Conservation (phyloP, 495 filamentous ascomycete species). For the Lindgomyces ingoldianus region DNA sequence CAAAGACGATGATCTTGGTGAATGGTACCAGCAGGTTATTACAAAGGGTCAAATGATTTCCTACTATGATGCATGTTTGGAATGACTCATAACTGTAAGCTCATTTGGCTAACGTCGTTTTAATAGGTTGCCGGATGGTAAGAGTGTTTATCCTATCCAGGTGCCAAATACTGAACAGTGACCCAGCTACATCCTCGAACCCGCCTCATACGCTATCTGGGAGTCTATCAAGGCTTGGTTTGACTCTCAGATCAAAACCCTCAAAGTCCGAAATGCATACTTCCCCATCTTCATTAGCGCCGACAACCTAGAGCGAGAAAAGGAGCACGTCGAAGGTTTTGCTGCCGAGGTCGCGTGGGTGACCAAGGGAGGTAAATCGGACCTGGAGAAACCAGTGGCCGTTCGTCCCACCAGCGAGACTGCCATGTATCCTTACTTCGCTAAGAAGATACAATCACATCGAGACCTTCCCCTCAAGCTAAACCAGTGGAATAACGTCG, state of each 20-base stretch:
- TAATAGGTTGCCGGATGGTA: slow-evolving; percentile 26
- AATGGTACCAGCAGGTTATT: slow-evolving; percentile 95
- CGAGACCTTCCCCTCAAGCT: slow-evolving; percentile 88
- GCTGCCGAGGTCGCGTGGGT: slow-evolving; percentile 98
- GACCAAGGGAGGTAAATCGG: slow-evolving; percentile 88
- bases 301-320: slow-evolving; percentile 89
- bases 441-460: slow-evolving; percentile 93
- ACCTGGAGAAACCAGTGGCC: slow-evolving; percentile 91
- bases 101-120: background rate
- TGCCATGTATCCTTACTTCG: slow-evolving; percentile 93
- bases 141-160: background rate
- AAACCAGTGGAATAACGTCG: slow-evolving; percentile 98
- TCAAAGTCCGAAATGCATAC: slow-evolving; percentile 91
- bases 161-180: background rate
- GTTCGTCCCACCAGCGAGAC: slow-evolving; percentile 95
- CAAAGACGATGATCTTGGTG: slow-evolving; percentile 84
- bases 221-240: slow-evolving; percentile 89
- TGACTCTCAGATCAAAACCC: slow-evolving; percentile 76
- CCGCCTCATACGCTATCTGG: slow-evolving; percentile 87
- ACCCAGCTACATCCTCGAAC: slow-evolving; percentile 71
- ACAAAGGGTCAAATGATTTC: slow-evolving; percentile 94
- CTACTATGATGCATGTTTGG: slow-evolving; percentile 83
- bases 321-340: slow-evolving; percentile 96
- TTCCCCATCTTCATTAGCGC: slow-evolving; percentile 86
- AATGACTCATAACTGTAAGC: slow-evolving; percentile 52